Base-by-base conservation (phyloP, 169 alveolate species). In the Babesia sp. region DNA sequence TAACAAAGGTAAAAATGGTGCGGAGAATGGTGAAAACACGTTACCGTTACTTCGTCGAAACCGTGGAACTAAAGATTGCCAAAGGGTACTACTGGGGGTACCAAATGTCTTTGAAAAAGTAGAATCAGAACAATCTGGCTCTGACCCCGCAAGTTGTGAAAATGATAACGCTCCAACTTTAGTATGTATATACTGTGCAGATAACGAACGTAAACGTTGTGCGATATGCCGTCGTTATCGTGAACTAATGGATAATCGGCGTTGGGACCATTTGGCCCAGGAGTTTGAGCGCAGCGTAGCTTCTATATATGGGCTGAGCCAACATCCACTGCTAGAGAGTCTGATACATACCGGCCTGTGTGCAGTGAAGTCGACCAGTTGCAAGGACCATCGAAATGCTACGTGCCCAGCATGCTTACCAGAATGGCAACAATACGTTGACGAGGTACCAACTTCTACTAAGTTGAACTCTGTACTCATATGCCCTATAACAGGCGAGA, bases 331-430 rank as follows among this genome's bases (percentile, higher is more conserved):
- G n/a, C 64, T 90, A 51, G 90, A 84, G 37, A 55, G 75, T 41
- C 79, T 90, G 39, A 59, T 89, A 39, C 91, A 91, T 31, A 91
- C 94, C 5, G 95, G 95, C 0, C 81, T 91, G 34, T 84, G 92
- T 20, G 95, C 93, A 1, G 77, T 91, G 36, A 89, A 90, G 63
- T 83, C 95, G 29, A 76, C 79, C 22, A 78, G 72, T 24, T 91
- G 95, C 64, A 82, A 83, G 36, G 93, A 83, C 39, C 71, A 84
- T 31, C 72, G 68, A 18, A 79, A 84, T 28, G 69, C 90, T n/a
- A 89, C 92, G 29, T 91, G 95, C 51, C 95, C 95, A 11, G 84
- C 95, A 11, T 91, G 95, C 59, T 67, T 84, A 11, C 91, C 94
- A 20, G 95, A 87, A 63, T 87, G 92, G 89, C 44, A 59, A 33